Percentiles rank a stretch among this genome's conserved stretches.
These are phyloP conservation scores for Kodamaea alishanica DNA, from an alignment of 1,139 yeast species.

Conservation along the genomic window DNA sequence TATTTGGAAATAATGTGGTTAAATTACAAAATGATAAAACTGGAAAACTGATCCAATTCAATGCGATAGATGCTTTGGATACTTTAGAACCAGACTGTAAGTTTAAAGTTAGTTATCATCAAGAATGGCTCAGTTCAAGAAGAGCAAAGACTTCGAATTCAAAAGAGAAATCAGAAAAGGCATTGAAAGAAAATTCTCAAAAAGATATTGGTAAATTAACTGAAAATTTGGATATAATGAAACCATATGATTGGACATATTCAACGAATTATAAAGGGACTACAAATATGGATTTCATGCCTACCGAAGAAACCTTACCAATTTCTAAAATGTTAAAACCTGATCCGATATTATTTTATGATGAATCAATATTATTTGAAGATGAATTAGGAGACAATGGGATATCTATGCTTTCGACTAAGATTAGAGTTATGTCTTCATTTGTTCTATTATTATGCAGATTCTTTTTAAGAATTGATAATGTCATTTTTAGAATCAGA, in stretches of 20 bases:
- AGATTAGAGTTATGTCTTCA: constrained; percentile 85
- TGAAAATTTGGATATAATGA: constrained; percentile 37
- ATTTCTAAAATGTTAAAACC: constrained; percentile 62
- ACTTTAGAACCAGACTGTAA: constrained; percentile 46
- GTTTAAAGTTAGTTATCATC: constrained; percentile 75
- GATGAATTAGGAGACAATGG: constrained; percentile 98
- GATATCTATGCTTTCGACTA: constrained; percentile 68
- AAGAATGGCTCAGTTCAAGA: constrained; percentile 78
- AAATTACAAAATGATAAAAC: constrained; percentile 40
- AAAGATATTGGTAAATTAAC: constrained; percentile 39
- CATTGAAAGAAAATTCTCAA: constrained; percentile 25
- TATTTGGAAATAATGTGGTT: constrained; percentile 85
- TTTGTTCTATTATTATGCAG: constrained; percentile 71
- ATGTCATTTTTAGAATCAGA: constrained; percentile 75
- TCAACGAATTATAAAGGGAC: constrained; percentile 77
- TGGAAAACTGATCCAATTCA: constrained; percentile 57
- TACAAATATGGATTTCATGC: constrained; percentile 19
- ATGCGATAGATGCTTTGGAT: constrained; percentile 77
- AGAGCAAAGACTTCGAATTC: constrained; percentile 26
- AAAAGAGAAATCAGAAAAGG: constrained; percentile 29
- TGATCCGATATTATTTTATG: constrained; percentile 86
- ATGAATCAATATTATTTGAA: constrained; percentile 83
- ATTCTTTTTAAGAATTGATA: constrained; percentile 83
- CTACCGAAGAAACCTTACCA: constrained; percentile 50
- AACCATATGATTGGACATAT: constrained; percentile 97